Percentiles rank a stretch among this genome's conserved stretches.
Conservation (phyloP, 2,329 filamentous ascomycete species). For the Aspergillus pseudoterreus region DNA sequence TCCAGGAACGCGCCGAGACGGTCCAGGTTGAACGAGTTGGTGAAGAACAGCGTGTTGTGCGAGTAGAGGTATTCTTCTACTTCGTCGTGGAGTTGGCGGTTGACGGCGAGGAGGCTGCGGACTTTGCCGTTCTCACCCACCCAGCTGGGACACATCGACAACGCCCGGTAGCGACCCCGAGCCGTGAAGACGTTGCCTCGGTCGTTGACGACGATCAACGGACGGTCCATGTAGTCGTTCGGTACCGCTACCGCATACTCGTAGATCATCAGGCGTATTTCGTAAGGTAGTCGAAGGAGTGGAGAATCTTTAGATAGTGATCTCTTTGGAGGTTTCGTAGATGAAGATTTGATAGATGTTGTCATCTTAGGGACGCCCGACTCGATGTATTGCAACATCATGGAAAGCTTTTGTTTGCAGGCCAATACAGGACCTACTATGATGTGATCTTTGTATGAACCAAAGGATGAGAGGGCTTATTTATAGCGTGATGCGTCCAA, state of each 20-base stretch:
- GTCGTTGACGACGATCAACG: conserved; percentile 32
- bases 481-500: too few species aligned
- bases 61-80: conserved; percentile 34
- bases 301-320: conserved; percentile 6
- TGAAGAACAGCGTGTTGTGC: conserved; percentile 33
- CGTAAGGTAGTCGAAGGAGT: conserved; percentile 26
- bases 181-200: conserved; percentile 30
- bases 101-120: conserved; percentile 27
- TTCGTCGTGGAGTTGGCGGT: conserved; percentile 34
- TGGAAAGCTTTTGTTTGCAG: neutral
- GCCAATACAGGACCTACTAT: neutral
- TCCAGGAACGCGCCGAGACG: conserved; percentile 29
- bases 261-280: conserved; percentile 34
- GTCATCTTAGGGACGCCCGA: neutral
- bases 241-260: conserved; percentile 28
- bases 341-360: too few species aligned
- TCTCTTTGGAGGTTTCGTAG: neutral
- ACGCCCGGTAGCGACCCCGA: conserved; percentile 26
- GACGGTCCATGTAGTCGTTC: conserved; percentile 30
- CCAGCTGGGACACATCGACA: conserved; percentile 34
- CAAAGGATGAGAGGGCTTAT: neutral
- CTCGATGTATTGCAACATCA: neutral
- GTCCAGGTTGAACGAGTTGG: conserved; percentile 30
- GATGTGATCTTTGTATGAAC: neutral
- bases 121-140: conserved; percentile 29